Conservation (phyloP, 805 yeast genomes). For the Nakazawaea wickerhamii region DNA sequence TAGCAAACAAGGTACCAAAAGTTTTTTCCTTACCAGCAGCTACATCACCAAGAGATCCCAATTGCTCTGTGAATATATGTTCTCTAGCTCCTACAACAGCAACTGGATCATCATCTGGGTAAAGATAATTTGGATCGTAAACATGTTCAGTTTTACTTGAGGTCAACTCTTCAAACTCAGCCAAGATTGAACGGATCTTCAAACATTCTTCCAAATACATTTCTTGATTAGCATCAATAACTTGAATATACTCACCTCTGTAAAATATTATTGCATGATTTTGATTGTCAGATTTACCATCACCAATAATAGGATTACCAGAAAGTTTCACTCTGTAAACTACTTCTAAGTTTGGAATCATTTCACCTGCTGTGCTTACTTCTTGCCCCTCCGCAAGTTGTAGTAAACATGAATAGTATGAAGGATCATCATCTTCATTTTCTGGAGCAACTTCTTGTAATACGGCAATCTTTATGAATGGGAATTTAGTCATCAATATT, state of each 20-base stretch:
- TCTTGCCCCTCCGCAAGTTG: slow-evolving; percentile 44
- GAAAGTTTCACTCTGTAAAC: slow-evolving; percentile 61
- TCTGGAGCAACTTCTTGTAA: slow-evolving; percentile 41
- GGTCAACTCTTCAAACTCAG: slow-evolving; percentile 85
- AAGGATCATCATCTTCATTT: slow-evolving; percentile 37
- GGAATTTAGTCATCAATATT: slow-evolving; percentile 65
- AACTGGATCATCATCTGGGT: slow-evolving; percentile 48
- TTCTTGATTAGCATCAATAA: slow-evolving; percentile 94
- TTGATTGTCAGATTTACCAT: slow-evolving; percentile 95
- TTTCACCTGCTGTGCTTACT: slow-evolving; percentile 32
- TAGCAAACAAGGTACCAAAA: slow-evolving; percentile 90
- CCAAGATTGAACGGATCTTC: slow-evolving; percentile 78
- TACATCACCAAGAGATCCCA: slow-evolving; percentile 90
- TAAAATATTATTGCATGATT: slow-evolving; percentile 81
- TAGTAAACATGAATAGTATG: slow-evolving; percentile 62
- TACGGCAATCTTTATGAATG: slow-evolving; percentile 54
- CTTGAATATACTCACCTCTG: slow-evolving; percentile 93
- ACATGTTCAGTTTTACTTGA: slow-evolving; percentile 39
- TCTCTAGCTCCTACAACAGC: slow-evolving; percentile 96
- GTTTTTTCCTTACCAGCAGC: slow-evolving; percentile 98
- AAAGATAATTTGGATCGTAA: slow-evolving; percentile 51
- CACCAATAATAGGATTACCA: slow-evolving; percentile 94
- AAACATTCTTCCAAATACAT: slow-evolving; percentile 92
- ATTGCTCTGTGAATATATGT: slow-evolving; percentile 87
- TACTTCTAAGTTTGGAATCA: slow-evolving; percentile 45